Evolutionary conservation across 805 yeast species (phyloP).

Genomic region (Wickerhamiella sergipiensis): DNA sequence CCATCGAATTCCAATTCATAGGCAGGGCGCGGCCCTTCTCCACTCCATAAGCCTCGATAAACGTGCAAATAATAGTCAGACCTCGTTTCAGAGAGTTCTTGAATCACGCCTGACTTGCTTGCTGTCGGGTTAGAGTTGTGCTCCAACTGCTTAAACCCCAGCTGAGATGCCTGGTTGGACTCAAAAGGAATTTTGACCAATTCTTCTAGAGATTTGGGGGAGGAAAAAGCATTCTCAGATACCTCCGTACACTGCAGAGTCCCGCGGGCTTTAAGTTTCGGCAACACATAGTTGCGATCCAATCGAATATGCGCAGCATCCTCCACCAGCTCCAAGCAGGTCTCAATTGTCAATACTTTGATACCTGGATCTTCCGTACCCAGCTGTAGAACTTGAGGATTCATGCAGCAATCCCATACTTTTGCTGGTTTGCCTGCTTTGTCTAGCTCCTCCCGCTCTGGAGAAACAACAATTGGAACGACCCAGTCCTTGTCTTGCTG

Average conservation of each 20-base stretch:
- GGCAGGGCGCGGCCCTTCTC: constrained; percentile 10
- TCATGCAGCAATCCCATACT: constrained; percentile 71
- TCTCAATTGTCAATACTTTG: constrained; percentile 55
- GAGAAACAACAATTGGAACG: constrained; percentile 64
- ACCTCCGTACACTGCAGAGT: constrained; percentile 31
- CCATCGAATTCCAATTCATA: constrained; percentile 15
- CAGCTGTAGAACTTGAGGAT: constrained; percentile 50
- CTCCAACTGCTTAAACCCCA: too few relatives aligned
- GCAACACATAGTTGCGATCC: constrained; percentile 49
- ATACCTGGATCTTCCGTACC: constrained; percentile 44
- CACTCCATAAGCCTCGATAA: constrained; percentile 13
- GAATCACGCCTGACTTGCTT: constrained; percentile 2
- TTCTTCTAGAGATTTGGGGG: not conserved
- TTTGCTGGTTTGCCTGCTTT: constrained; percentile 48
- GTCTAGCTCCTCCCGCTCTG: constrained; percentile 41
- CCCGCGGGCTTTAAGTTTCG: constrained; percentile 66
- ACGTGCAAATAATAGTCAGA: constrained; percentile 10
- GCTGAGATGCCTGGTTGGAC: too few relatives aligned
- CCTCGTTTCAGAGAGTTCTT: constrained; percentile 2
- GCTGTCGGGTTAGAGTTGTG: not conserved
- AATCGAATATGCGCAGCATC: constrained; percentile 35
- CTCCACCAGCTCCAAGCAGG: constrained; percentile 76
- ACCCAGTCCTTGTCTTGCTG: constrained; percentile 70
- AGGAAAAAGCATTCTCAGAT: not conserved
- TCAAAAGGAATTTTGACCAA: not conserved